These are phyloP conservation scores for Haplographium delicatum DNA, from an alignment of 495 filamentous ascomycete species.

Conservation along the genomic window DNA sequence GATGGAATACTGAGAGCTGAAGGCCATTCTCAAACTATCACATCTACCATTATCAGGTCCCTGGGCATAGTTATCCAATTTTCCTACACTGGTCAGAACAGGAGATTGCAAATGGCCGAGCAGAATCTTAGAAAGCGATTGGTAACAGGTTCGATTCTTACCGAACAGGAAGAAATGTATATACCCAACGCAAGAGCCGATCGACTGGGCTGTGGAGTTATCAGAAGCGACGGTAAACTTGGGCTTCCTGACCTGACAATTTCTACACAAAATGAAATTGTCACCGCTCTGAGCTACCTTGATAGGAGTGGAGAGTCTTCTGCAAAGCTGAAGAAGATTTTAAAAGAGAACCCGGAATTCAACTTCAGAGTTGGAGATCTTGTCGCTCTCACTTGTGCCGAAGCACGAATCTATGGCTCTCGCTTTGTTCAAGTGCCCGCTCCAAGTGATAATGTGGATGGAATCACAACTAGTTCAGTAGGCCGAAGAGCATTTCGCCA, in stretches of 20 bases:
- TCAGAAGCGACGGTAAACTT: not conserved
- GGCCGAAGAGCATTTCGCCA: slow-evolving; percentile 11
- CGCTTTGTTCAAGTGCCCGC: slow-evolving; percentile 16
- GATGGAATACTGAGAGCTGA: slow-evolving; percentile 29
- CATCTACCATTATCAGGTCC: slow-evolving; percentile 26
- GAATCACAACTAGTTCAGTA: slow-evolving; percentile 9
- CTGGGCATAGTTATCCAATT: slow-evolving; percentile 28
- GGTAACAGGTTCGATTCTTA: slow-evolving; percentile 4
- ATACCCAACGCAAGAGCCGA: slow-evolving; percentile 9
- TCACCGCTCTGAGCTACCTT: slow-evolving; percentile 7
- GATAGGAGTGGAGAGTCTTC: slow-evolving; percentile 11
- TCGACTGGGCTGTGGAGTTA: slow-evolving; percentile 12
- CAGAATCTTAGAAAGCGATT: slow-evolving; percentile 6
- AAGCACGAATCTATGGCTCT: slow-evolving; percentile 1
- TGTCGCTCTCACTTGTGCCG: slow-evolving; percentile 2
- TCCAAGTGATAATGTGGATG: slow-evolving; percentile 20
- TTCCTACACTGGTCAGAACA: slow-evolving; percentile 8
- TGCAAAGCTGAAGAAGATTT: not conserved
- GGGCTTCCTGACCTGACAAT: slow-evolving; percentile 12
- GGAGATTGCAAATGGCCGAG: slow-evolving; percentile 1
- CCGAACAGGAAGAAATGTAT: slow-evolving; percentile 16
- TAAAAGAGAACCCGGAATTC: slow-evolving; percentile 12
- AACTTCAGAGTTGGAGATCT: slow-evolving; percentile 11
- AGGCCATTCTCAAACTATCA: slow-evolving; percentile 29
- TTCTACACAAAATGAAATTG: slow-evolving; percentile 13